phyloP scores from a whole-genome alignment of 345 rosid genomes.

The Lumnitzera racemosa region DNA sequence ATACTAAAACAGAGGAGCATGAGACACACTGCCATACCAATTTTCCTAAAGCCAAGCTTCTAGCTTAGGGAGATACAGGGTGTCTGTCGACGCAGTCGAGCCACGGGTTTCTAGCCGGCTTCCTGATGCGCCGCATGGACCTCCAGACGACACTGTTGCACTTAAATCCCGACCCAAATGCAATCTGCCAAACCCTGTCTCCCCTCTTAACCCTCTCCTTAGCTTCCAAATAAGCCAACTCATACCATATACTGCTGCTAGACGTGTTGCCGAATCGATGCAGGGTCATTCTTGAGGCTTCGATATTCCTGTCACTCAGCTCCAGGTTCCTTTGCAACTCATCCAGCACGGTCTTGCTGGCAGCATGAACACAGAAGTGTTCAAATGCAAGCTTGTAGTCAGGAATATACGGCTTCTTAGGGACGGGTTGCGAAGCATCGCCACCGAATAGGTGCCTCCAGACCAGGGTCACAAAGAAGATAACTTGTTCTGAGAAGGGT shows the following conservation, averaged over 20 bases:
- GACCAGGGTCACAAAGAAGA: constrained; percentile 62
- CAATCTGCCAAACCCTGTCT: constrained; percentile 81
- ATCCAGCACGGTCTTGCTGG: constrained; percentile 73
- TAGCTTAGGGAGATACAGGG: constrained; percentile 27
- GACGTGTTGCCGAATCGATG: constrained; percentile 91
- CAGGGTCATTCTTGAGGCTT: constrained; percentile 80
- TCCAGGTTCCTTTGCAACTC: constrained; percentile 84
- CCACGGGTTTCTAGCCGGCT: constrained; percentile 74
- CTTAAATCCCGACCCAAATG: constrained; percentile 89
- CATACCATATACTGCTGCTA: constrained; percentile 90
- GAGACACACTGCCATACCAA: too few species aligned
- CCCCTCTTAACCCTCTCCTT: constrained; percentile 72
- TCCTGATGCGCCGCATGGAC: constrained; percentile 57
- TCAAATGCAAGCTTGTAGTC: constrained; percentile 95
- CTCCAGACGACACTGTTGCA: constrained; percentile 91
- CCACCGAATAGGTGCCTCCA: constrained; percentile 36
- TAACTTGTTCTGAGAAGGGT: constrained; percentile 90
- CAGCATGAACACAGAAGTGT: constrained; percentile 86
- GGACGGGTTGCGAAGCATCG: constrained; percentile 11
- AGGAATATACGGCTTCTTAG: constrained; percentile 73
- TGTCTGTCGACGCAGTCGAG: constrained; percentile 57
- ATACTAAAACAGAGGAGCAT: too few species aligned
- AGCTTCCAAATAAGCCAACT: constrained; percentile 83
- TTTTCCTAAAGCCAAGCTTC: background rate
- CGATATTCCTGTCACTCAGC: constrained; percentile 68